Conservation (phyloP, 495 filamentous ascomycete genomes). For the Beverwykella pulmonaria region DNA sequence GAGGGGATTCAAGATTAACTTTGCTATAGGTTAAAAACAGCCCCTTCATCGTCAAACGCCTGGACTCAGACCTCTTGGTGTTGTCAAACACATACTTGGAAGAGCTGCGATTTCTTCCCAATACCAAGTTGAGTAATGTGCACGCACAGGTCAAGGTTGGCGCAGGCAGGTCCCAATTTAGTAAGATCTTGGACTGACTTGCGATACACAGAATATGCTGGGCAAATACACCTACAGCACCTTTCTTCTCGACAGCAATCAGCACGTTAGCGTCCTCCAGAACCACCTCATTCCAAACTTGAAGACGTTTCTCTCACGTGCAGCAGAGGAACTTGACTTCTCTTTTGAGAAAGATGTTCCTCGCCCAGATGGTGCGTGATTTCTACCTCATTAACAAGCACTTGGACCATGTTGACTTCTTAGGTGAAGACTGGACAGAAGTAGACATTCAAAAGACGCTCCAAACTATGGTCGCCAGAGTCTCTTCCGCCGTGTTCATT, state of each 20-base stretch:
- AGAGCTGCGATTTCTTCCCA: constrained; percentile 16
- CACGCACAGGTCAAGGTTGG: constrained; percentile 13
- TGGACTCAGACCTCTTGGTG: constrained; percentile 2
- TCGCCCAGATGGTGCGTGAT: background rate
- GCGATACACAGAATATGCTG: constrained; percentile 1
- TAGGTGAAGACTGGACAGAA: constrained; percentile 10
- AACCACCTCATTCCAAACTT: constrained; percentile 15
- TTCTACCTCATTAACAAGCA: background rate
- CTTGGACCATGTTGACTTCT: background rate
- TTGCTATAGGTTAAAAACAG: constrained; percentile 1
- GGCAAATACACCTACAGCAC: constrained; percentile 14
- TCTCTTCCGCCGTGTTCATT: constrained; percentile 5
- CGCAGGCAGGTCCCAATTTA: background rate
- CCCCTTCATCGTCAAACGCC: constrained; percentile 2
- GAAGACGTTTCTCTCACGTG: background rate
- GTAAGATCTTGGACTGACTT: background rate
- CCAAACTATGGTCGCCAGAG: constrained; percentile 11
- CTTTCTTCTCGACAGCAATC: constrained; percentile 1
- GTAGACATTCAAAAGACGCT: constrained; percentile 10
- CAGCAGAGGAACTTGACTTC: constrained; percentile 5
- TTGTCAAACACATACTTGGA: constrained; percentile 13
- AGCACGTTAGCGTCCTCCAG: constrained; percentile 14
- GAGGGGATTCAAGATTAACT: background rate
- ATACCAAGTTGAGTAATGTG: constrained; percentile 10
- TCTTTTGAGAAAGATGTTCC: constrained; percentile 4